Conservation (phyloP, 2,329 filamentous ascomycete genomes). For the Periconia sp. region DNA sequence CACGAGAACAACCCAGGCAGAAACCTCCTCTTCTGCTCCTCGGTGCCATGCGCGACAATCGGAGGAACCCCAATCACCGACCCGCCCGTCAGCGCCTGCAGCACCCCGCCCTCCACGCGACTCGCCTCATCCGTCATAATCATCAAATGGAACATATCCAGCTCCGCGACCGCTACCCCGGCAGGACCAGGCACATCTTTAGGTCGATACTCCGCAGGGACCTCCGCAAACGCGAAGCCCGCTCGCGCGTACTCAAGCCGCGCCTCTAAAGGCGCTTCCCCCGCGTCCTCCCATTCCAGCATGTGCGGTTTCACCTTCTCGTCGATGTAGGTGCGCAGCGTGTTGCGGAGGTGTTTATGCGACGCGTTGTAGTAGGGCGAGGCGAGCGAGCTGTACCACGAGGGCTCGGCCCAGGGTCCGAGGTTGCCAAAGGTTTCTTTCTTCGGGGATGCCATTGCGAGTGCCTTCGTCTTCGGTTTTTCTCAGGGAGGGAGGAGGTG, state of each 20-base stretch:
- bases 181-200: constrained; percentile 40
- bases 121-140: constrained; percentile 59
- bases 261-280: constrained; percentile 52
- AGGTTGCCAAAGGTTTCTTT: constrained; percentile 38
- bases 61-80: constrained; percentile 66
- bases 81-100: constrained; percentile 60
- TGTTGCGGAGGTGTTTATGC: constrained; percentile 60
- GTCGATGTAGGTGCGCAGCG: constrained; percentile 62
- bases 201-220: constrained; percentile 49
- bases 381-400: constrained; percentile 51
- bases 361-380: constrained; percentile 66
- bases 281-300: constrained; percentile 63
- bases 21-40: constrained; percentile 61
- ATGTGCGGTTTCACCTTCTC: constrained; percentile 59
- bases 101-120: constrained; percentile 59
- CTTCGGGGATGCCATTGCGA: constrained; percentile 21
- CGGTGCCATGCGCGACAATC: constrained; percentile 63
- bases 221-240: constrained; percentile 48
- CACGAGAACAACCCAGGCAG: constrained; percentile 61
- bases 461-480: constrained; percentile 5
- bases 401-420: constrained; percentile 50
- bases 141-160: constrained; percentile 48
- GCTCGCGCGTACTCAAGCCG: constrained; percentile 42
- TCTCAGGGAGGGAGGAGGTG: constrained; percentile 11
- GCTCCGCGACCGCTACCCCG: constrained; percentile 38